Conservation (phyloP, 129 eudicot species). For the Helianthus tuberosus region DNA sequence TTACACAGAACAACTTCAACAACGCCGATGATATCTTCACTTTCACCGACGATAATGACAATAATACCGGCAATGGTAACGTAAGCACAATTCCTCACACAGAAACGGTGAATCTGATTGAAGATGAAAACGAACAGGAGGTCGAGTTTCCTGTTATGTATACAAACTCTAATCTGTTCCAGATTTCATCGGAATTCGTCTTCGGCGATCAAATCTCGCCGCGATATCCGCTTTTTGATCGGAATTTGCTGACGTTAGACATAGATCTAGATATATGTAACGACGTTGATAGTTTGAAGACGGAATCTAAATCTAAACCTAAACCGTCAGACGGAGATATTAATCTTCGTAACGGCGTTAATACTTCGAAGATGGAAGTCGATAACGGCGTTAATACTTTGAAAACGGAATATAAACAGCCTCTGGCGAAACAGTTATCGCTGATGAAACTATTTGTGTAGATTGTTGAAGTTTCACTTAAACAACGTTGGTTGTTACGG, state of each 20-base stretch:
- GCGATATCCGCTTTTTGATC: constrained; percentile 56
- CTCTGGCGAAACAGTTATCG: constrained; percentile 36
- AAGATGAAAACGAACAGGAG: constrained; percentile 33
- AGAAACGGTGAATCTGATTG: neutral
- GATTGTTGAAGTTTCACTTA: too few species aligned
- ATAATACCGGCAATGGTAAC: too few species aligned
- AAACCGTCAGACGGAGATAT: constrained; percentile 1
- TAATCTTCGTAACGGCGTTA: neutral
- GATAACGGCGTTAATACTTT: neutral
- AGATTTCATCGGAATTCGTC: constrained; percentile 50
- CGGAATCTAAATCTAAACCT: too few species aligned
- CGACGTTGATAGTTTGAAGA: neutral
- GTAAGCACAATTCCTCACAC: neutral
- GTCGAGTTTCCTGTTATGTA: constrained; percentile 64
- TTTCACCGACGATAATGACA: neutral
- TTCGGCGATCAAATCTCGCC: constrained; percentile 57
- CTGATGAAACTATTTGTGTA: constrained; percentile 53
- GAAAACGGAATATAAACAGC: constrained; percentile 4
- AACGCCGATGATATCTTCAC: constrained; percentile 2
- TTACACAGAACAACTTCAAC: constrained; percentile 10
- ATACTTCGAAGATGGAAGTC: neutral
- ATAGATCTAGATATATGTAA: neutral
- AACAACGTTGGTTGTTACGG: too few species aligned
- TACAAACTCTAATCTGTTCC: constrained; percentile 21
- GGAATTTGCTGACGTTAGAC: constrained; percentile 32